phyloP scores from a whole-genome alignment of 495 filamentous ascomycete genomes.

The Aspergillus bertholletiae region DNA sequence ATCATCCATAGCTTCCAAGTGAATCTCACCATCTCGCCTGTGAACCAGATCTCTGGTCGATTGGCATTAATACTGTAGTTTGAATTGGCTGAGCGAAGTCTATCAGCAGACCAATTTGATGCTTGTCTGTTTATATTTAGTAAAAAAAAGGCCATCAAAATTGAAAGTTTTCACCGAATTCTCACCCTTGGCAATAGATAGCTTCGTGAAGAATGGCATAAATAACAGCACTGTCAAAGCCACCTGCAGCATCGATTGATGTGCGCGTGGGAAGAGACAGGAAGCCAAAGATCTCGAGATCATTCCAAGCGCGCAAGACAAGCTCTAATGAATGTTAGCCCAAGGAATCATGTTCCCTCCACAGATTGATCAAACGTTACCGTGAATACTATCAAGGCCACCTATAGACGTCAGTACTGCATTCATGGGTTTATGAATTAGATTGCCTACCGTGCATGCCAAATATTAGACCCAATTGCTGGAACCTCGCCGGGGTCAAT shows the following conservation, averaged over 20 bases:
- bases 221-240: constrained; percentile 71
- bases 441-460: constrained; percentile 65
- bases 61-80: constrained; percentile 44
- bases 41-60: constrained; percentile 67
- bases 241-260: constrained; percentile 58
- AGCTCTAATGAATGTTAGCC: constrained; percentile 44
- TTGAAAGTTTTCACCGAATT: background rate
- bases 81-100: constrained; percentile 36
- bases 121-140: constrained; percentile 38
- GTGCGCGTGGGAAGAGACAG: constrained; percentile 68
- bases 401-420: constrained; percentile 34
- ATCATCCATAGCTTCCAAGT: background rate
- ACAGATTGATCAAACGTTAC: constrained; percentile 21
- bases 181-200: constrained; percentile 67
- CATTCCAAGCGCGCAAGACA: constrained; percentile 61
- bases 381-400: constrained; percentile 65
- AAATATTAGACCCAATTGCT: constrained; percentile 71
- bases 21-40: constrained; percentile 73
- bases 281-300: constrained; percentile 67
- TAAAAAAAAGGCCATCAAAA: background rate
- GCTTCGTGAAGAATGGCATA: constrained; percentile 86
- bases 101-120: constrained; percentile 63
- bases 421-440: constrained; percentile 11
- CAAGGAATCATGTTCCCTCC: background rate
- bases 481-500: constrained; percentile 66